Conservation (phyloP, 2,329 filamentous ascomycete genomes). For the Metarhizium guizhouense region DNA sequence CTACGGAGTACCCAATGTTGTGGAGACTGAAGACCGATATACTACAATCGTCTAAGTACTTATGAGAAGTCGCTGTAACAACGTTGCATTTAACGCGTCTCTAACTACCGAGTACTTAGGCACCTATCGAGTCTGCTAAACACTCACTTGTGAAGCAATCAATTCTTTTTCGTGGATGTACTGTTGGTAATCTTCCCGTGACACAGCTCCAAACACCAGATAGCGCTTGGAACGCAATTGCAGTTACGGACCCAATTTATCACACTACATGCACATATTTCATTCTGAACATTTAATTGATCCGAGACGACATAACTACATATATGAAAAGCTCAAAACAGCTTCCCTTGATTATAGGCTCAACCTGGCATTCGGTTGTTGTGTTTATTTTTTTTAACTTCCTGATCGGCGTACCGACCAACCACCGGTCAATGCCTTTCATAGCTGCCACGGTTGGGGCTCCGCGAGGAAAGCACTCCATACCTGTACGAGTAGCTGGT, state of each 20-base stretch:
- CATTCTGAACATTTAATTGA: conserved; percentile 30
- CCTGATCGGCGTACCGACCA: conserved; percentile 15
- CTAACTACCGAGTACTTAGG: too few species aligned
- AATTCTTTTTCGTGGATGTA: too few species aligned
- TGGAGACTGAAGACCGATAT: too few species aligned
- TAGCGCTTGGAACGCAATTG: background rate
- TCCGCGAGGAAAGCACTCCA: conserved; percentile 16
- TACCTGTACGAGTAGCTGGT: conserved; percentile 27
- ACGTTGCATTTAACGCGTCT: too few species aligned
- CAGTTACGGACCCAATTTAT: background rate
- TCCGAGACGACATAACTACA: conserved; percentile 35
- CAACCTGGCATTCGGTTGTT: conserved; percentile 24
- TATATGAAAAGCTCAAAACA: conserved; percentile 27
- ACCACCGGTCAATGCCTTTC: conserved; percentile 9
- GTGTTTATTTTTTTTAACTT: conserved; percentile 6
- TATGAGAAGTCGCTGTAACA: too few species aligned
- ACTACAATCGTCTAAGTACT: too few species aligned
- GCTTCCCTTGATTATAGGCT: conserved; percentile 29
- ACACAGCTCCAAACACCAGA: background rate
- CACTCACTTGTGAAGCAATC: too few species aligned
- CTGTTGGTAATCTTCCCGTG: too few species aligned
- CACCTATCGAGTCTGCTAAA: too few species aligned
- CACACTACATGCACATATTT: conserved; percentile 2
- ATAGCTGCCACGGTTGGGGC: conserved; percentile 12
- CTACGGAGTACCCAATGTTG: background rate